Base-by-base conservation (phyloP, 352 stramenopile genomes). In the Peronospora belbahrii region DNA sequence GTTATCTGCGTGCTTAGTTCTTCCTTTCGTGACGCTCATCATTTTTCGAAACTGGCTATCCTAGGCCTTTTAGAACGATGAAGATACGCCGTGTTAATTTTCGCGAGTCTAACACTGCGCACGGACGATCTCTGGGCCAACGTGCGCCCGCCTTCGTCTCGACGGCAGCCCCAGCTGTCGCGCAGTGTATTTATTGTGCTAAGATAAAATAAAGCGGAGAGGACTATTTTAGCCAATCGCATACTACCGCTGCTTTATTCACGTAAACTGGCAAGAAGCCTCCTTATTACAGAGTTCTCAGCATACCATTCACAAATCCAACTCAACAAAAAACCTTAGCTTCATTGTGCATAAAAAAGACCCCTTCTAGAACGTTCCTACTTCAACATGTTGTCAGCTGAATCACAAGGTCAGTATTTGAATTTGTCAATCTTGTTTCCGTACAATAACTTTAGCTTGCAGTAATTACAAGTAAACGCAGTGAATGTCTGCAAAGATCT, bases 141-240 rank as follows among this genome's bases (percentile, higher is more conserved):
- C 25, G 37, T 47, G 20, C 18, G 17, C 53, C 17, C 24, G 15
- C 24, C 48, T 38, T 42, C 20, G 50, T 39, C 43, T 32, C 23
- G 22, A 11, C 31, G 25, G 6, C 27, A 56, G 32, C 47, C 46
- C 11, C 43, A 24, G 32, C 48, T 54, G 28, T 37, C 48, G 48
- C 28, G 47, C 47, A 40, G 40, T 53, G 22, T 27, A 59, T 63
- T 59, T 55, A 59, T 50, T 55, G 30, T 55, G 48, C 25, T 11
- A 55, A 59, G 46, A 34, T 35, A 63, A 54, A 53, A 55, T n/a
- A 11, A 24, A 30, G 6, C 23, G n/a, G 22, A 15, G 13, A 30
- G 10, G 34, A 3, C 10, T 33, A 37, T 63, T 55, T 63, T 55
- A 53, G 17, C 54, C 54, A 62, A 62, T 62, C 31, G 34, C 5